These are phyloP conservation scores for Brassica rapa DNA, from an alignment of 345 rosid genomes.

Conservation along the genomic window DNA sequence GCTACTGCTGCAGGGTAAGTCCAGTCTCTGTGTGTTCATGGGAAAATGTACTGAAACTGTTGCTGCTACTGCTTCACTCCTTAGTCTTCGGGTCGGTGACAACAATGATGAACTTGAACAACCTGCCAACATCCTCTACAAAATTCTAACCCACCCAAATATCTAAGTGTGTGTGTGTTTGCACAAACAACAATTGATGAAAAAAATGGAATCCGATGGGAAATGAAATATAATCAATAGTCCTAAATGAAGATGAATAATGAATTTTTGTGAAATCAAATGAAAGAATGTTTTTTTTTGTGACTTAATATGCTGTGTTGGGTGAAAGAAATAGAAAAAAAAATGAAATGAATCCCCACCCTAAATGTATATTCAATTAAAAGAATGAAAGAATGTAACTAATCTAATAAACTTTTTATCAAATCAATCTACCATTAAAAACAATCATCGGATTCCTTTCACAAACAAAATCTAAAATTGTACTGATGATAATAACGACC, in stretches of 20 bases:
- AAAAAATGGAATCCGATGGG: conserved; percentile 78
- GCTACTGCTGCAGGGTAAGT: conserved; percentile 68
- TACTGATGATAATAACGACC: conserved; percentile 52
- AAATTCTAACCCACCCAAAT: conserved; percentile 54
- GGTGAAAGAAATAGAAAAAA: conserved; percentile 9
- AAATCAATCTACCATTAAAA: conserved; percentile 54
- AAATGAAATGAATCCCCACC: conserved; percentile 19
- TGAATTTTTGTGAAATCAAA: conserved; percentile 14
- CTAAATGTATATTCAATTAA: conserved; percentile 9
- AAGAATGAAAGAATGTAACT: conserved; percentile 85
- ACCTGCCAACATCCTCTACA: conserved; percentile 98
- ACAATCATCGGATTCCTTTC: conserved; percentile 96
- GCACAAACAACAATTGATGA: conserved; percentile 23
- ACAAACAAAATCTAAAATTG: conserved; percentile 34
- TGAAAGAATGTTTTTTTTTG: neutral
- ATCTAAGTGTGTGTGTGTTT: conserved; percentile 25
- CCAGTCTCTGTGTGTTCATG: conserved; percentile 98
- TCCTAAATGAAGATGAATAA: neutral
- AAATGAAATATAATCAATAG: conserved; percentile 29
- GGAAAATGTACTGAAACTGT: conserved; percentile 52
- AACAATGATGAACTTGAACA: conserved; percentile 92
- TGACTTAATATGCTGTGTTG: conserved; percentile 31
- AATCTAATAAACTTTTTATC: conserved; percentile 23
- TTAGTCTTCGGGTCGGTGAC: conserved; percentile 98
- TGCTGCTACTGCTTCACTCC: conserved; percentile 86